These are phyloP conservation scores for Starmerella gropengiesseri DNA, from an alignment of 805 yeast species.

Conservation along the genomic window DNA sequence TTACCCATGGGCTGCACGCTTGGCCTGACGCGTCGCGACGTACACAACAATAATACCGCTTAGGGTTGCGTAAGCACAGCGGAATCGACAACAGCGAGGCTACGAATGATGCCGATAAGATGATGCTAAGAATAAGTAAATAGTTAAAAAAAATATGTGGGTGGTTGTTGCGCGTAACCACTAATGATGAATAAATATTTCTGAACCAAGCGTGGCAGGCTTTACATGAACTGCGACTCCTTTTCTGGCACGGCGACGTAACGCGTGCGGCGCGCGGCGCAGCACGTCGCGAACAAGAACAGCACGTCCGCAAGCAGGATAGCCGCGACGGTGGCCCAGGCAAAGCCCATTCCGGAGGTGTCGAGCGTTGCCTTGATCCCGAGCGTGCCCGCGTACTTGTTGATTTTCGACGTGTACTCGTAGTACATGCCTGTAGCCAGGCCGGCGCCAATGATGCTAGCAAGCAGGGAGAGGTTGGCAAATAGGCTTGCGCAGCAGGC, in stretches of 20 bases:
- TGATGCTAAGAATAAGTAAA: too few relatives aligned
- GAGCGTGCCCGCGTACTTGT: conserved; percentile 36
- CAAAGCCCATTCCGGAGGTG: conserved; percentile 41
- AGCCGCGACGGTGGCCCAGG: conserved; percentile 55
- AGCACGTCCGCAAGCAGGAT: conserved; percentile 34
- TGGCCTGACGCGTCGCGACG: conserved; percentile 4
- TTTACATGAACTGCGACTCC: conserved; percentile 3
- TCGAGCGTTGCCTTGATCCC: conserved; percentile 50
- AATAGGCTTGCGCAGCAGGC: conserved; percentile 37
- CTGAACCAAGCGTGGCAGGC: not conserved
- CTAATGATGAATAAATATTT: not conserved
- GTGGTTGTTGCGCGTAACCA: too few relatives aligned
- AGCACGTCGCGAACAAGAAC: conserved; percentile 37
- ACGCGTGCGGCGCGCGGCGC: conserved; percentile 29
- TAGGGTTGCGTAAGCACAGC: too few relatives aligned
- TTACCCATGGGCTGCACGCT: conserved; percentile 6
- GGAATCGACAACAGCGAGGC: too few relatives aligned
- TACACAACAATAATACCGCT: too few relatives aligned
- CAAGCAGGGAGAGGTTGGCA: conserved; percentile 22
- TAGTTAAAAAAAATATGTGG: too few relatives aligned
- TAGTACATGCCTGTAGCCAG: conserved; percentile 54
- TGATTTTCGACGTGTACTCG: conserved; percentile 41
- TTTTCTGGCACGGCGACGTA: conserved; percentile 19
- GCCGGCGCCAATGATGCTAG: conserved; percentile 33
- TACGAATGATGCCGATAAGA: too few relatives aligned